Evolutionary conservation across 176 grass and related monocot genomes (phyloP), one percentile per base, ranked within the genome.

Genomic region (Ampelocalamus luodianensis): DNA sequence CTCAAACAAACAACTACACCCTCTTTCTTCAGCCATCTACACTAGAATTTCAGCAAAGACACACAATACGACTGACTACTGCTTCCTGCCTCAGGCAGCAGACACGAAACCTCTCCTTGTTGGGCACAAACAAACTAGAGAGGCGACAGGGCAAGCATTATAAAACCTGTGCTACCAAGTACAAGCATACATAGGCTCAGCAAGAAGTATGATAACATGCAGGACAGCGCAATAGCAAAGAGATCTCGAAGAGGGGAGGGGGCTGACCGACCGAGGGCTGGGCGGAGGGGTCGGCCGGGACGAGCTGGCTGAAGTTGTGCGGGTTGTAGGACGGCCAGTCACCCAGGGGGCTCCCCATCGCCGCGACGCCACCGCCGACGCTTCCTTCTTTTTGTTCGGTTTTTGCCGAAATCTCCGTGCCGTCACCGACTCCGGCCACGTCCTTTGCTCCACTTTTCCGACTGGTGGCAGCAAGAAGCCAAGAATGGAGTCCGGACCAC

Each of bases 301-400:
- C 80, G 55, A 98, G 62, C 76, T 95, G 91, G 87, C 91, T 98
- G 85, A 98, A 98, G 80, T 95, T 98, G 50, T 87, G 89, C 8
- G 85, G 93, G 77, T 98, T 94, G 87, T 89, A 93, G 45, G 91
- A 95, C 36, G 93, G 96, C 93, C 93, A 95, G 34, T 81, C 88
- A 10, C 89, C 96, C 36, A 95, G 76, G 32, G 89, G 77, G 80
- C 85, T 95, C 13, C 77, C 89, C 96, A 95, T 98, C 70, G 79
- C 73, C 36, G 77, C 56, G n/a, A 23, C 22, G 58, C 23, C 23
- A 26, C 32, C 27, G 38, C 87, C 74, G 17, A 27, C 51, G 44
- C 55, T 39, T 73, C 80, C 42, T 70, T 22, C 36, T 26, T 34
- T 34, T 27, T 46, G 11, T 37, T 54, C 15, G 29, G 26, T 56